Conservation (phyloP, 345 rosid genomes). For the Rubroshorea leprosula region DNA sequence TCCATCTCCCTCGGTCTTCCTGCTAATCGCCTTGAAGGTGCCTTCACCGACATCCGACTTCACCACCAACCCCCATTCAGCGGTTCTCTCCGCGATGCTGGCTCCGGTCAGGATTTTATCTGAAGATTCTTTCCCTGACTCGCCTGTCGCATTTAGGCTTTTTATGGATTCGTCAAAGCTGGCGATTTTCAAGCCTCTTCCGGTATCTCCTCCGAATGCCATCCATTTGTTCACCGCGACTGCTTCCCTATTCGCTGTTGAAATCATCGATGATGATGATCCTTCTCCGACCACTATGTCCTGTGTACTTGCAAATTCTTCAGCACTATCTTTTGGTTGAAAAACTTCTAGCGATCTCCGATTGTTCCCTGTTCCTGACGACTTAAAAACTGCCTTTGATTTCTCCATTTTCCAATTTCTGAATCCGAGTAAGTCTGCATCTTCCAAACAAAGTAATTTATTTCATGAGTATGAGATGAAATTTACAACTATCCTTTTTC, state of each 20-base stretch:
- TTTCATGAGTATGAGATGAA: not conserved
- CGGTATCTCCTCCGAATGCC: constrained; percentile 45
- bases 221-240: constrained; percentile 57
- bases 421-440: constrained; percentile 10
- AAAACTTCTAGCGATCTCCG: constrained; percentile 32
- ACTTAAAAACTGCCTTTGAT: constrained; percentile 17
- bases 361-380: constrained; percentile 9
- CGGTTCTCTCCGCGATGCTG: constrained; percentile 59
- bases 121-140: constrained; percentile 9
- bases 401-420: constrained; percentile 23
- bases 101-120: constrained; percentile 32
- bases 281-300: constrained; percentile 11
- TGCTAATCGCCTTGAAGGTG: constrained; percentile 34
- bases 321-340: constrained; percentile 14
- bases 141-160: constrained; percentile 3
- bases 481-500: too few relatives aligned
- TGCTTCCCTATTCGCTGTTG: constrained; percentile 18
- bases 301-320: constrained; percentile 11
- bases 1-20: constrained; percentile 19
- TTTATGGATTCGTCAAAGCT: constrained; percentile 11
- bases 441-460: not conserved
- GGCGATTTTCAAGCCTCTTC: constrained; percentile 4
- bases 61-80: constrained; percentile 84
- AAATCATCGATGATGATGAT: constrained; percentile 9
- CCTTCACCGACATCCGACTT: constrained; percentile 41